Evolutionary conservation across 148 eudicot genomes (phyloP).

Genomic region (Chenopodium quinoa): DNA sequence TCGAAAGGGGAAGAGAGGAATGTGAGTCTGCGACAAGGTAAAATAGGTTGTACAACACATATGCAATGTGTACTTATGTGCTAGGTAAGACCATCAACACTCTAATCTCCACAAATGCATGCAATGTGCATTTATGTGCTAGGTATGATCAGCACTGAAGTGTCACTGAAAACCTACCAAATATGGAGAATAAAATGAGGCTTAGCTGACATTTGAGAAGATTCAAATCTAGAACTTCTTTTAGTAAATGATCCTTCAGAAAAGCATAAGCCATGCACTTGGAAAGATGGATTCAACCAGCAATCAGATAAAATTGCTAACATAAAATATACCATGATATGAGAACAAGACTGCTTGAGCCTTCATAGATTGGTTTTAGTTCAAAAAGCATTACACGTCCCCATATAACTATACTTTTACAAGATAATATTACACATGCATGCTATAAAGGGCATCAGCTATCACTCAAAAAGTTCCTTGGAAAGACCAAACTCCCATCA

Average conservation of each 20-base stretch:
- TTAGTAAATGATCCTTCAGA: not conserved
- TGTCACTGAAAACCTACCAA: not conserved
- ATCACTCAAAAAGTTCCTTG: no score
- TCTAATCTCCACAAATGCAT: not conserved
- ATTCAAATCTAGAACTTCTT: constrained; percentile 3
- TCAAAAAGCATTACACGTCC: no score
- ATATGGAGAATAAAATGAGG: not conserved
- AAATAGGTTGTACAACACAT: not conserved
- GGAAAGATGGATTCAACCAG: not conserved
- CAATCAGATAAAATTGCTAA: not conserved
- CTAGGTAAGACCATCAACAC: not conserved
- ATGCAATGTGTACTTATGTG: not conserved
- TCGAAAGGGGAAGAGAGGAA: not conserved
- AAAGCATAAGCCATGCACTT: not conserved
- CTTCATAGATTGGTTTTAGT: no score
- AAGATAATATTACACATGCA: no score
- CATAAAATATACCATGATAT: not conserved
- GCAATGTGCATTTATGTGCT: not conserved
- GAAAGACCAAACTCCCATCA: not conserved
- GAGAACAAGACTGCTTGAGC: no score
- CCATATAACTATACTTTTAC: no score
- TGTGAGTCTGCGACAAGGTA: not conserved
- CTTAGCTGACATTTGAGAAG: not conserved
- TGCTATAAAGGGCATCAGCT: no score
- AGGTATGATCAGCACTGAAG: not conserved